These are phyloP conservation scores for Triticum turgidum DNA, from an alignment of 176 grass and related monocot species.

Conservation along the genomic window DNA sequence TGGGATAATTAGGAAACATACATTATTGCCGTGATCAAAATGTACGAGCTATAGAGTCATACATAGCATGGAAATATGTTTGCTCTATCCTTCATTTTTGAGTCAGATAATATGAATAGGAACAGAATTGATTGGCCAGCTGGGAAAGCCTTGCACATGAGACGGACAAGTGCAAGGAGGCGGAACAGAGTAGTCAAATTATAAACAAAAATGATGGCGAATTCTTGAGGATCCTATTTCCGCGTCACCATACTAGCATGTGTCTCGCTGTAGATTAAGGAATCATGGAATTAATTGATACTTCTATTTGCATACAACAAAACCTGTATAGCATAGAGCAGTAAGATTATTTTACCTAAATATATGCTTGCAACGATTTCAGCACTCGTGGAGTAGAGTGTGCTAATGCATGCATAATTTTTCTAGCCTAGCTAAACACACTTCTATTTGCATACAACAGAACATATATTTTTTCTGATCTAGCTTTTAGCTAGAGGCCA, in stretches of 20 bases:
- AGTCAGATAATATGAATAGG: neutral
- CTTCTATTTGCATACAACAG: too few species aligned
- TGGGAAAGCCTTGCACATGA: neutral
- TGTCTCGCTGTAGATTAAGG: neutral
- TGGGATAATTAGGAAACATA: too few species aligned
- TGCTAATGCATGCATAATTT: conserved; percentile 38
- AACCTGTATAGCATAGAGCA: neutral
- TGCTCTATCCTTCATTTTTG: too few species aligned
- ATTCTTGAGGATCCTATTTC: neutral
- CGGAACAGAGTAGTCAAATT: neutral
- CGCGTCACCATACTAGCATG: neutral
- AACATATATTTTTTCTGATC: too few species aligned
- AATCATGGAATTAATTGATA: neutral
- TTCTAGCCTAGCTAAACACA: neutral
- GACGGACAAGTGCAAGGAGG: neutral
- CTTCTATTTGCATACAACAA: neutral
- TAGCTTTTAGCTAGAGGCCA: conserved; percentile 14
- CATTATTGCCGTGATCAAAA: too few species aligned
- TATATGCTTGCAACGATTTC: neutral
- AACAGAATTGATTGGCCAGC: neutral
- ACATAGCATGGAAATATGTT: too few species aligned
- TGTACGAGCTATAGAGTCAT: too few species aligned
- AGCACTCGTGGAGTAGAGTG: conserved; percentile 29
- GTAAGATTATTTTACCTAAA: neutral
- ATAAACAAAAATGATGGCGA: neutral